These are phyloP conservation scores for Lepidium sativum DNA, from an alignment of 345 rosid genomes.

Conservation along the genomic window DNA sequence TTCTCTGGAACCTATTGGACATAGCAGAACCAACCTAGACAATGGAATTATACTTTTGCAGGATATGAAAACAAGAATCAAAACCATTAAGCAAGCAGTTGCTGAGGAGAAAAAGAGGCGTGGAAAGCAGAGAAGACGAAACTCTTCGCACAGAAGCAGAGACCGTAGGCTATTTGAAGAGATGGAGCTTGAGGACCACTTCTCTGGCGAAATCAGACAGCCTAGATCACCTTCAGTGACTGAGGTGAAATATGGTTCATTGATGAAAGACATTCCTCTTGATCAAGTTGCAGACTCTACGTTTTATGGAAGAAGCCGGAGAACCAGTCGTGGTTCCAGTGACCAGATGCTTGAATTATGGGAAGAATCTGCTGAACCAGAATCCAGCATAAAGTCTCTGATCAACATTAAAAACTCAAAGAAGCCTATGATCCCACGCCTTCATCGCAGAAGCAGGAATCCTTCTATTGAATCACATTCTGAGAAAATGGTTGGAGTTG, in stretches of 20 bases:
- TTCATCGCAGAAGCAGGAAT: conserved; percentile 24
- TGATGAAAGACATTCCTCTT: conserved; percentile 82
- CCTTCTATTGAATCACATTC: conserved; percentile 39
- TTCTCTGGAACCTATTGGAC: conserved; percentile 24
- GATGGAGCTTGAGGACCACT: conserved; percentile 25
- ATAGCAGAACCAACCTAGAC: conserved; percentile 18
- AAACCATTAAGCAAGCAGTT: conserved; percentile 54
- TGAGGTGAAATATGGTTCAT: conserved; percentile 34
- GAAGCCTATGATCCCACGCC: conserved; percentile 17
- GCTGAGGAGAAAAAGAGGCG: conserved; percentile 42
- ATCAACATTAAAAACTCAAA: conserved; percentile 10
- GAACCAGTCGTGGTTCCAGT: conserved; percentile 32
- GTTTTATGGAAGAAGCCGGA: conserved; percentile 42
- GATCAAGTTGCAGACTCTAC: conserved; percentile 72
- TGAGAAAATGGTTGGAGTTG: conserved; percentile 62
- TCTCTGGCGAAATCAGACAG: conserved; percentile 29
- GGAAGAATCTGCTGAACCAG: conserved; percentile 49
- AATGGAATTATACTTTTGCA: conserved; percentile 55
- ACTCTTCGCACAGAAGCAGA: conserved; percentile 23
- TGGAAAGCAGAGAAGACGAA: conserved; percentile 27
- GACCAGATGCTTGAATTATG: conserved; percentile 60
- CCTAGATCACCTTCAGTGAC: conserved; percentile 33
- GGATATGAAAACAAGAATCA: conserved; percentile 53
- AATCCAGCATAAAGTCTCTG: conserved; percentile 23
- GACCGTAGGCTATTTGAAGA: conserved; percentile 26